Evolutionary conservation across 148 eudicot species (phyloP).

Genomic region (Rheum nobile): DNA sequence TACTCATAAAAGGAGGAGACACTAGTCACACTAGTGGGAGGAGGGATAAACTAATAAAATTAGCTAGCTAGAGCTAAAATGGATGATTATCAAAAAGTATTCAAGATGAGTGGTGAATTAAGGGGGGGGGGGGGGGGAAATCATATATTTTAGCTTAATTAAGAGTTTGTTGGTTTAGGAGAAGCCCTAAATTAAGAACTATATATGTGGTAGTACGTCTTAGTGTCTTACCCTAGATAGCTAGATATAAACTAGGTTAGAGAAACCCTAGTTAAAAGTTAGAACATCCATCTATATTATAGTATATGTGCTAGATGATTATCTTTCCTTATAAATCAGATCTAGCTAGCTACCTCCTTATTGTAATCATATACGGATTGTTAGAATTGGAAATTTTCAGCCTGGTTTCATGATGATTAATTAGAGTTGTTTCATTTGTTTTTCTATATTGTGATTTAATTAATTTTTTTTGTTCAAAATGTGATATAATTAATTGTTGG

Average conservation of each 20-base stretch:
- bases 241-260: not conserved
- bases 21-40: not conserved
- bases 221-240: not conserved
- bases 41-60: not conserved
- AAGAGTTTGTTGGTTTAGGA: not conserved
- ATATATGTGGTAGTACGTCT: not conserved
- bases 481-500: no score
- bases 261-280: not conserved
- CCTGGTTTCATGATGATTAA: not conserved
- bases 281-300: not conserved
- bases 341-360: not conserved
- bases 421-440: not conserved
- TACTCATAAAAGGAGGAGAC: not conserved
- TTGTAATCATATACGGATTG: not conserved
- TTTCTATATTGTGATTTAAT: no score
- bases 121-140: no score
- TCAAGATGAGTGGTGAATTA: not conserved
- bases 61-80: not conserved
- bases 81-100: not conserved
- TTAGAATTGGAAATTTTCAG: not conserved
- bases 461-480: no score
- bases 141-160: not conserved
- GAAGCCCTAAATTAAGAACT: constrained; percentile 3
- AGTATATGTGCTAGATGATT: not conserved
- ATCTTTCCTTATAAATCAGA: not conserved